A percentile compares a stretch with the other conserved stretches of the same genome.
phyloP scores from a whole-genome alignment of 495 filamentous ascomycete genomes.

The Aspergillus coremiiformis region DNA sequence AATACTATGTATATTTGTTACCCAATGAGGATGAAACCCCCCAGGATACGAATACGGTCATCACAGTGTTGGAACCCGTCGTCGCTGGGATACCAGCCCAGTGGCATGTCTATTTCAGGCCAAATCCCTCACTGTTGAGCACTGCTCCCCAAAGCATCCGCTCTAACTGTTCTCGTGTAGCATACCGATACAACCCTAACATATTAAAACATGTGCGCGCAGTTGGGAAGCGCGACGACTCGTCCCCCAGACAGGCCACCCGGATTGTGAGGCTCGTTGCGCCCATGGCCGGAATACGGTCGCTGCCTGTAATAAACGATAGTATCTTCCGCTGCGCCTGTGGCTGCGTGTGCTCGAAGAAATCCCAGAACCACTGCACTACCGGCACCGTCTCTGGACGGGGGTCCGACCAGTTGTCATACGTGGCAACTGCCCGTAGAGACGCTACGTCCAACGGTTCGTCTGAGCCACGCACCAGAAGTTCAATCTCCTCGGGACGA shows the following conservation, averaged over 20 bases:
- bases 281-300: conserved; percentile 87
- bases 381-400: conserved; percentile 53
- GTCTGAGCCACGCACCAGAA: conserved; percentile 83
- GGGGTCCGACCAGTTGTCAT: conserved; percentile 64
- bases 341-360: conserved; percentile 59
- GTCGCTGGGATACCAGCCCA: not conserved
- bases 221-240: conserved; percentile 67
- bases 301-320: conserved; percentile 88
- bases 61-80: too few relatives aligned
- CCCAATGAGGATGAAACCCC: not conserved
- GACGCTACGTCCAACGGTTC: conserved; percentile 72
- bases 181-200: conserved; percentile 68
- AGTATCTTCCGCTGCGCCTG: conserved; percentile 69
- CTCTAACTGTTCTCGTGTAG: conserved; percentile 56
- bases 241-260: conserved; percentile 67
- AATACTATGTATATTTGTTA: not conserved
- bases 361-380: conserved; percentile 84
- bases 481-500: conserved; percentile 89
- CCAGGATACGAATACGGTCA: not conserved
- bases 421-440: conserved; percentile 69
- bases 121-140: conserved; percentile 87
- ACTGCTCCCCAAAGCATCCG: conserved; percentile 78
- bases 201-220: conserved; percentile 92
- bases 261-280: conserved; percentile 73
- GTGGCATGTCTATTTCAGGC: conserved; percentile 57